Percentiles rank a stretch among this genome's conserved stretches.
These are phyloP conservation scores for Monoraphidium neglectum DNA, from an alignment of 139 green algal genomes.

Conservation along the genomic window DNA sequence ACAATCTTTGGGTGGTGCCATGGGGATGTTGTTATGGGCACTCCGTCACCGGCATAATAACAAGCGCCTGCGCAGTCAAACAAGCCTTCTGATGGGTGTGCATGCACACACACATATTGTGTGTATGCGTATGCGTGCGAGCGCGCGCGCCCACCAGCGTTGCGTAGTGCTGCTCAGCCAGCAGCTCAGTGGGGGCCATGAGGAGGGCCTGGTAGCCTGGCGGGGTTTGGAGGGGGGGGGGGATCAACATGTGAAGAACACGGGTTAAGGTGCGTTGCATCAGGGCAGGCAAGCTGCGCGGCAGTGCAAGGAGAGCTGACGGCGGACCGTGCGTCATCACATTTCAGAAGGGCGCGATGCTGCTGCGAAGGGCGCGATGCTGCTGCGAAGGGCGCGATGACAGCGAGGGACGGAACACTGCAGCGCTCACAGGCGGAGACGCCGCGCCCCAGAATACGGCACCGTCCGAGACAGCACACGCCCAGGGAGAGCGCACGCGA, in stretches of 20 bases:
- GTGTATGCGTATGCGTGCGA: no score
- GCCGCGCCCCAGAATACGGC: background rate
- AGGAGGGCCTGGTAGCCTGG: slow-evolving; percentile 80
- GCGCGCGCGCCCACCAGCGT: no score
- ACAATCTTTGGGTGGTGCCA: no score
- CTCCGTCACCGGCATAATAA: no score
- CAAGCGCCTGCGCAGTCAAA: no score
- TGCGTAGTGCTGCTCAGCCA: slow-evolving; percentile 72
- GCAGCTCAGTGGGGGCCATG: slow-evolving; percentile 92
- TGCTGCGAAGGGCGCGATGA: background rate
- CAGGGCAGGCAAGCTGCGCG: background rate
- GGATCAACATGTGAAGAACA: background rate
- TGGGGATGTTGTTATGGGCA: no score
- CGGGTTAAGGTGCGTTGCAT: background rate
- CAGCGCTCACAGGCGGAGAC: background rate
- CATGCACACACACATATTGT: no score
- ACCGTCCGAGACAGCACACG: background rate
- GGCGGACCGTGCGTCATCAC: background rate
- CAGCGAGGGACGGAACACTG: no score
- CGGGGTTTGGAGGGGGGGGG: background rate
- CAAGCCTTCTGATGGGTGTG: no score
- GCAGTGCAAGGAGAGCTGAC: background rate
- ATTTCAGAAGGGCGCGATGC: background rate
- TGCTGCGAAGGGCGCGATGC: background rate
- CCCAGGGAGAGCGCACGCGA: no score